A percentile compares a stretch with the other conserved stretches of the same genome.
Conservation (phyloP, 2,329 filamentous ascomycete species). For the Tolypocladium guangdongense region DNA sequence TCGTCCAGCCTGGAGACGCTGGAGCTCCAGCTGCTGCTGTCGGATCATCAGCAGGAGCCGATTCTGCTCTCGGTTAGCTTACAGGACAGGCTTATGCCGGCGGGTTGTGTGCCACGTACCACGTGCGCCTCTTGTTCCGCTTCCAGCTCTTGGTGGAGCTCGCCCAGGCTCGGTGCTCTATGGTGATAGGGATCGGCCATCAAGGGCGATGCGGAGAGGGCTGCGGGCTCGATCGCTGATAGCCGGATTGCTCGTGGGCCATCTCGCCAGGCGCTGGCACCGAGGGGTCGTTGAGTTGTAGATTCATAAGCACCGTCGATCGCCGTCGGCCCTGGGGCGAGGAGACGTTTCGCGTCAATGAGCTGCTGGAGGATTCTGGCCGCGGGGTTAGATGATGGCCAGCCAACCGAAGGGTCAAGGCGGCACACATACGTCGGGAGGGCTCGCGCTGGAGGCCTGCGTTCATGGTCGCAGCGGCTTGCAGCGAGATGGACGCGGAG, state of each 20-base stretch:
- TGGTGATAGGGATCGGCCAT: constrained; percentile 49
- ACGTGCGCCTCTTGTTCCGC: constrained; percentile 72
- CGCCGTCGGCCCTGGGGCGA: constrained; percentile 48
- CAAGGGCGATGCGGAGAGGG: constrained; percentile 36
- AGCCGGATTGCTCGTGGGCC: constrained; percentile 31
- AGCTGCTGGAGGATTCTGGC: constrained; percentile 41
- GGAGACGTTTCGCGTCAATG: constrained; percentile 29
- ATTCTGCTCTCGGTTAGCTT: constrained; percentile 38
- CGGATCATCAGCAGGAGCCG: constrained; percentile 68
- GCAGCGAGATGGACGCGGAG: constrained; percentile 58
- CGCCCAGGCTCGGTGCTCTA: constrained; percentile 59
- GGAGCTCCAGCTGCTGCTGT: constrained; percentile 61
- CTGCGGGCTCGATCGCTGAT: constrained; percentile 28
- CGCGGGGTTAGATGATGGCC: constrained; percentile 6
- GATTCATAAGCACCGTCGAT: constrained; percentile 60
- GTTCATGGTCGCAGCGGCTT: constrained; percentile 68
- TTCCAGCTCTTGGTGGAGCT: constrained; percentile 70
- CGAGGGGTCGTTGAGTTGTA: constrained; percentile 61
- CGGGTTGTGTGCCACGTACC: constrained; percentile 28
- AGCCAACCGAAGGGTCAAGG: constrained; percentile 4
- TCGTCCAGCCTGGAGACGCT: constrained; percentile 42
- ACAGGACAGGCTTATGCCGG: too few relatives aligned
- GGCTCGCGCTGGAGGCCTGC: constrained; percentile 60
- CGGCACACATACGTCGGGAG: constrained; percentile 37
- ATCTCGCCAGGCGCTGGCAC: constrained; percentile 61